Percentiles rank a stretch among this genome's conserved stretches.
Evolutionary conservation across 2,329 filamentous ascomycete genomes (phyloP).

Genomic region (Alternaria sp.): DNA sequence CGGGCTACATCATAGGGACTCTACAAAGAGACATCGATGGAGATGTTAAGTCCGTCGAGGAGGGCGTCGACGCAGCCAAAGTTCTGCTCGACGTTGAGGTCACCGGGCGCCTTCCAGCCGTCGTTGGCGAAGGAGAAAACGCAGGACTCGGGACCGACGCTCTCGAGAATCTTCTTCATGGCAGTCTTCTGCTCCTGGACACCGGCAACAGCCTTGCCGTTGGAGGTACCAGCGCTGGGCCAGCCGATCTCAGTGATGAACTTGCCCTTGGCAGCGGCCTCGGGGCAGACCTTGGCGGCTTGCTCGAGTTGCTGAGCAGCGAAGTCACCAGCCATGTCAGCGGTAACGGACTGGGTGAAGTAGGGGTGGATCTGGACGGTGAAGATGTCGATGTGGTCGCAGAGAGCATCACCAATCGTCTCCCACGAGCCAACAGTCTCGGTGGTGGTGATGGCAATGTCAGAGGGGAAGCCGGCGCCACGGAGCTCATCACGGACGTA

Average conservation of each 20-base stretch:
- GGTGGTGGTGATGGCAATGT: conserved; percentile 73
- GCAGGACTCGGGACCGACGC: conserved; percentile 71
- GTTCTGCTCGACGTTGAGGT: conserved; percentile 76
- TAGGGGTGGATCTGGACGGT: conserved; percentile 91
- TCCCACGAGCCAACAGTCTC: conserved; percentile 84
- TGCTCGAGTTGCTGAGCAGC: conserved; percentile 74
- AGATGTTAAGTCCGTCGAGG: not conserved
- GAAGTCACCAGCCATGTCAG: conserved; percentile 75
- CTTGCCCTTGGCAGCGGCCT: conserved; percentile 63
- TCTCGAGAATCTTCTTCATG: conserved; percentile 71
- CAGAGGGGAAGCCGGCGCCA: conserved; percentile 71
- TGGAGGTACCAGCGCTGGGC: conserved; percentile 73
- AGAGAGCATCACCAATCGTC: conserved; percentile 66
- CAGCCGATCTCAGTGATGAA: conserved; percentile 92
- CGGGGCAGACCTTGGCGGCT: conserved; percentile 72
- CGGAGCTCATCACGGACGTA: conserved; percentile 69
- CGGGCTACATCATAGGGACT: conserved; percentile 2
- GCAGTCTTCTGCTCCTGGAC: conserved; percentile 70
- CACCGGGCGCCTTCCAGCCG: conserved; percentile 76
- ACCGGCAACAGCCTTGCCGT: conserved; percentile 76
- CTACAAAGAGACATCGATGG: not conserved
- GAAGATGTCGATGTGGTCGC: conserved; percentile 75
- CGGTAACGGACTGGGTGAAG: conserved; percentile 77
- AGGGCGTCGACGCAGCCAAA: conserved; percentile 72
- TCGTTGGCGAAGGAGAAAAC: conserved; percentile 86